A percentile compares a stretch with the other conserved stretches of the same genome.
Evolutionary conservation across 306 rosid genomes (phyloP).

Genomic region (Vachellia pachyceras): DNA sequence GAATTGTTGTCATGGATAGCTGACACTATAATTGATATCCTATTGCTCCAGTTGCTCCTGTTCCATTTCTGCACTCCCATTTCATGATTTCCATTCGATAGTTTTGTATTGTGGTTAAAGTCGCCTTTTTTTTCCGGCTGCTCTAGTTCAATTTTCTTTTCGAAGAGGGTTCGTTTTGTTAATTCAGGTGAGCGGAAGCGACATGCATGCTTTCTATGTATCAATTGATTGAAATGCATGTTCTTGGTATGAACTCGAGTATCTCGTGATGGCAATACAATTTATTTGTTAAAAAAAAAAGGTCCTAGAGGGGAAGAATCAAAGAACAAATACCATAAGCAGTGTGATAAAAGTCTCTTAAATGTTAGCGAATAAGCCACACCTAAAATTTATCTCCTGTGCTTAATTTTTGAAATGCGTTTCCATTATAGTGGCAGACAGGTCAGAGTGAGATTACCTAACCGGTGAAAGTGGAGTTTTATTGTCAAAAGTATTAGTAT

Average conservation of each 20-base stretch:
- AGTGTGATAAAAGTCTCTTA: background rate
- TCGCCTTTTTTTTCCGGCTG: constrained; percentile 6
- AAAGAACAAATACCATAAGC: background rate
- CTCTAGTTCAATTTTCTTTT: background rate
- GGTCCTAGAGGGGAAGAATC: background rate
- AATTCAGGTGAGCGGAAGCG: background rate
- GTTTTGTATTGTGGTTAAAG: constrained; percentile 25
- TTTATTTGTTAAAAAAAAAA: background rate
- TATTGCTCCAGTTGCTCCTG: constrained; percentile 2
- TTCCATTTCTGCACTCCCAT: background rate
- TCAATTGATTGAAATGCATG: background rate
- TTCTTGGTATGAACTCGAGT: background rate
- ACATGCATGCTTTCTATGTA: background rate
- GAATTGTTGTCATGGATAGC: constrained; percentile 29
- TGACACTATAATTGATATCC: constrained; percentile 15
- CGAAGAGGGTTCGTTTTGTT: constrained; percentile 11
- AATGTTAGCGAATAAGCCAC: background rate
- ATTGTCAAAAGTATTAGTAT: constrained; percentile 6
- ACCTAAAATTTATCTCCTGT: background rate
- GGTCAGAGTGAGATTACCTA: constrained; percentile 15
- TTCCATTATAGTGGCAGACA: constrained; percentile 22
- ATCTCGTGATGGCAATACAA: background rate
- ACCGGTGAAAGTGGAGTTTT: constrained; percentile 13
- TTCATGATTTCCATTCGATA: constrained; percentile 1
- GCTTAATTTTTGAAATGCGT: background rate